Evolutionary conservation across 225 moss, liverwort and hornwort species (phyloP).

Genomic region (Bryoerythrophyllum caledonicum): DNA sequence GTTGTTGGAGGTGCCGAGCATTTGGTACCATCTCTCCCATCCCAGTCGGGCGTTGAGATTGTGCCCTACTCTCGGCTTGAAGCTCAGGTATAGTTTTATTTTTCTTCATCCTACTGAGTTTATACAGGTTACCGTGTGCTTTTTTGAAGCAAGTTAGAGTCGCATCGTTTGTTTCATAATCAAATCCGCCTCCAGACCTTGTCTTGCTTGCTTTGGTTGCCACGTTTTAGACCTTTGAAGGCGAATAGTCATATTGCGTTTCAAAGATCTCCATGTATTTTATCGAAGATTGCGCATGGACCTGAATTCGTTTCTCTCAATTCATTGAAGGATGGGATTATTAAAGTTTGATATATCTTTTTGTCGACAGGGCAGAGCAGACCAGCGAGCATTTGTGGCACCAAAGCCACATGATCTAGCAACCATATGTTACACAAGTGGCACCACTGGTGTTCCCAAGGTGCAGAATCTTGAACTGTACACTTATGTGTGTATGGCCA

Average conservation of each 20-base stretch:
- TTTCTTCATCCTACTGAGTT: constrained; percentile 9
- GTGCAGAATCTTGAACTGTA: constrained; percentile 27
- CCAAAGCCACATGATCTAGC: constrained; percentile 78
- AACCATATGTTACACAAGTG: constrained; percentile 97
- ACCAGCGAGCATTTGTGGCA: constrained; percentile 67
- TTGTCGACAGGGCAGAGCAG: constrained; percentile 58
- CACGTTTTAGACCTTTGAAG: not conserved
- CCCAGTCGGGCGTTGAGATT: constrained; percentile 76
- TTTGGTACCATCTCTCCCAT: constrained; percentile 52
- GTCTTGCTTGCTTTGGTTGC: constrained; percentile 10
- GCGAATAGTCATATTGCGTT: not conserved
- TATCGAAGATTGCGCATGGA: constrained; percentile 15
- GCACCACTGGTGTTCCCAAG: constrained; percentile 96
- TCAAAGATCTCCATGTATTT: constrained; percentile 1
- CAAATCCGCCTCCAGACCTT: not conserved
- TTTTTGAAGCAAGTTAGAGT: constrained; percentile 18
- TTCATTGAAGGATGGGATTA: constrained; percentile 1
- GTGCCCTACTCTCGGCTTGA: constrained; percentile 71
- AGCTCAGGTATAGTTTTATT: constrained; percentile 54
- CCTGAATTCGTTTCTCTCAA: not conserved
- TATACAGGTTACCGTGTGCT: not conserved
- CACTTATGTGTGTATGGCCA: constrained; percentile 1
- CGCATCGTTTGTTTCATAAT: constrained; percentile 9
- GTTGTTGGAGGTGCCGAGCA: constrained; percentile 71
- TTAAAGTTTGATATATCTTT: constrained; percentile 8